Evolutionary conservation across 1,284 basidiomycete genomes (phyloP).

Genomic region (Cerioporus squamosus): DNA sequence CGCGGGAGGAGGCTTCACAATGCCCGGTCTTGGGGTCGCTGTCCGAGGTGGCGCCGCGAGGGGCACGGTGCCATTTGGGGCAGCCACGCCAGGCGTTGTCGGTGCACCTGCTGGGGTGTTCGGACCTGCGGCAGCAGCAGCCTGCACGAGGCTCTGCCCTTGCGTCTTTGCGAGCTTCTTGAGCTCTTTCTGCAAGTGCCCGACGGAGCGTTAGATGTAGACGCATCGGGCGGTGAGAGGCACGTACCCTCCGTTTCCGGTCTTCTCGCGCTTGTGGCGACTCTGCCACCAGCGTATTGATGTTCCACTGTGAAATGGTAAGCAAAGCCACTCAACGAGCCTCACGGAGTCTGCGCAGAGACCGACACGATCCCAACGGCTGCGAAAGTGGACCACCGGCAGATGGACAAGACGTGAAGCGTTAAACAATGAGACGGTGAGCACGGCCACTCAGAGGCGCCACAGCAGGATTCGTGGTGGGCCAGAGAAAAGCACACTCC

Average conservation of each 20-base stretch:
- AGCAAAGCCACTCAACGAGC: too few relatives aligned
- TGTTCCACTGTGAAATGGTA: conserved; percentile 64
- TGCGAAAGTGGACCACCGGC: too few relatives aligned
- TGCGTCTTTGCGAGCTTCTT: conserved; percentile 71
- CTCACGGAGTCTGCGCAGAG: too few relatives aligned
- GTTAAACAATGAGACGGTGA: too few relatives aligned
- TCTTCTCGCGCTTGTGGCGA: conserved; percentile 79
- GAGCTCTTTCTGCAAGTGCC: conserved; percentile 62
- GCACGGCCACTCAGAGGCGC: too few relatives aligned
- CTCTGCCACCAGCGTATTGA: conserved; percentile 62
- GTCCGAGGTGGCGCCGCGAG: conserved; percentile 24
- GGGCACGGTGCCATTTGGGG: conserved; percentile 16
- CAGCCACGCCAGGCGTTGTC: conserved; percentile 29
- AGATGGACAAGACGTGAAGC: too few relatives aligned
- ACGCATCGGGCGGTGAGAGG: neutral
- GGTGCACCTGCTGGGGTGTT: conserved; percentile 34
- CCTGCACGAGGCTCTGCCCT: conserved; percentile 40
- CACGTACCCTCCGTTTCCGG: conserved; percentile 73
- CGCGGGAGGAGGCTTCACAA: conserved; percentile 28
- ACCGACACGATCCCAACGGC: too few relatives aligned
- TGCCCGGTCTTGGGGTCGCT: conserved; percentile 33
- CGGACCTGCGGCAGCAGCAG: conserved; percentile 24
- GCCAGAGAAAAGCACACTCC: too few relatives aligned
- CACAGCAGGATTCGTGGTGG: too few relatives aligned
- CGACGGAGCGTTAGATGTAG: conserved; percentile 17